Evolutionary conservation across 1,284 basidiomycete genomes (phyloP).

Genomic region (Cryptococcus sp.): DNA sequence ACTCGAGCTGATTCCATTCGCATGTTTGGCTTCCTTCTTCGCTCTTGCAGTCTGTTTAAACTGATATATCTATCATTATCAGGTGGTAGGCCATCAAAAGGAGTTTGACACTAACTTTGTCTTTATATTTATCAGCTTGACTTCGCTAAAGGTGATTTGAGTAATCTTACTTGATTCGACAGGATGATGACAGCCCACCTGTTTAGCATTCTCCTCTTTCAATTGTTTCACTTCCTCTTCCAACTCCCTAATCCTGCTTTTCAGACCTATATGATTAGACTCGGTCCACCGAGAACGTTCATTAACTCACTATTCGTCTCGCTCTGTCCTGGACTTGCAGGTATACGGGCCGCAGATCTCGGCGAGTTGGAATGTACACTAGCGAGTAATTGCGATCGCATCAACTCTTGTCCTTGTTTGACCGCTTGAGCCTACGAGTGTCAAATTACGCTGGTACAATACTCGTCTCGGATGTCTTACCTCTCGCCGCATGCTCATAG

Average conservation of each 20-base stretch:
- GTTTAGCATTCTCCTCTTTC: conserved; percentile 30
- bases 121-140: conserved; percentile 76
- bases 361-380: conserved; percentile 5
- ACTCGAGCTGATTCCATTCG: not conserved
- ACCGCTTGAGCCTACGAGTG: conserved; percentile 30
- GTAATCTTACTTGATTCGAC: too few relatives aligned
- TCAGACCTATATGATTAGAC: conserved; percentile 8
- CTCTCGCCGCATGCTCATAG: conserved; percentile 38
- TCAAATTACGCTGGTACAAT: conserved; percentile 11
- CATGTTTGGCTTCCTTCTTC: conserved; percentile 73
- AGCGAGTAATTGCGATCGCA: conserved; percentile 32
- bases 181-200: conserved; percentile 12
- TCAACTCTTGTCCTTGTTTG: conserved; percentile 29
- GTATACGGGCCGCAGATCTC: not conserved
- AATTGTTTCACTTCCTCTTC: conserved; percentile 62
- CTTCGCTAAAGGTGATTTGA: conserved; percentile 55
- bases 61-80: conserved; percentile 65
- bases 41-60: conserved; percentile 77
- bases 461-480: conserved; percentile 14
- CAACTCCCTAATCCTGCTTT: conserved; percentile 57
- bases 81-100: not conserved
- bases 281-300: not conserved
- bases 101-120: conserved; percentile 26
- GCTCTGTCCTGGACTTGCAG: not conserved
- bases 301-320: not conserved